Base-by-base conservation (phyloP, 306 rosid species). In the Sicyos edulis region DNA sequence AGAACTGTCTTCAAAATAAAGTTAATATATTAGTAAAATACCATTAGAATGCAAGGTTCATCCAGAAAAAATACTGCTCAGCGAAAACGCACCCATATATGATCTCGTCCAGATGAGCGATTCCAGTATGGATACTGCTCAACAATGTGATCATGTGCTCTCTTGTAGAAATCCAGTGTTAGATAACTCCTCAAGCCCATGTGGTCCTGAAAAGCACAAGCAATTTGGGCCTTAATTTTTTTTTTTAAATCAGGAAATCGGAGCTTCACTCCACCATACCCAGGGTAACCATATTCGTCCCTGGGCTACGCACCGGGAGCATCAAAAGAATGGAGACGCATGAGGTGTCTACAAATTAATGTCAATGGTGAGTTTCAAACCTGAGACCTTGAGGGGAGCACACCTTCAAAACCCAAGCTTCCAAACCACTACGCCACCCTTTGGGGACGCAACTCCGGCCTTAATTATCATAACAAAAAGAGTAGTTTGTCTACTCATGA, bases 91-190 rank as follows among this genome's bases (percentile, higher is more conserved):
- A 93, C 99, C 99, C 99, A 93, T 64, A 88, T 82, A 81, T 93
- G 99, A 81, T 93, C 99, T 80, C 85, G 89, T 85, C 99, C 99
- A 32, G 92, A 88, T 55, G 96, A 85, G 75, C 75, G 96, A 80
- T 88, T 91, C 99, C 99, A 93, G 72, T 81, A 93, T 16, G 91
- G 80, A 78, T 90, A 84, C 75, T 93, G 83, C 76, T 87, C 85
- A 26, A 76, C 82, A 60, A 93, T 93, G 79, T 93, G 92, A 82
- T 71, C 71, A 71, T 93, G 77, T 37, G 99, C 95, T 45, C 77
- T 86, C 80, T 80, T 87, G 77, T 91, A 93, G 60, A 79, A 90
- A 47, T 93, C 97, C 85, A 93, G 82, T n/a, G 99, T 86, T 74
- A 93, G 88, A 60, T 77, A 91, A 80, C 99, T 93, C 86, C 99